Base-by-base conservation (phyloP, 2,329 filamentous ascomycete genomes). In the Canariomyces notabilis region DNA sequence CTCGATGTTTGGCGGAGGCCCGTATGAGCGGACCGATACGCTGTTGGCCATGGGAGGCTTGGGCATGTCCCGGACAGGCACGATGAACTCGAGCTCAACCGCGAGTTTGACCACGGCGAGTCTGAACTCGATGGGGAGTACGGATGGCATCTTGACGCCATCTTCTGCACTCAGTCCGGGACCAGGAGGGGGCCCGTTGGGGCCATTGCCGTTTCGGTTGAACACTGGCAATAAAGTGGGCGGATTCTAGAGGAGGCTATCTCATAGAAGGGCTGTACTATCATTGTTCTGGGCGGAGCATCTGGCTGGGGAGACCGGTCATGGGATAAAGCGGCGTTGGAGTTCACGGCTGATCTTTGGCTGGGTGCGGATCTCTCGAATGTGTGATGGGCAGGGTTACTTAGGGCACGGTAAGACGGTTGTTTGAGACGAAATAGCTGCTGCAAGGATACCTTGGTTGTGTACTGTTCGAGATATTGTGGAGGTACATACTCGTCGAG, bases 11-110 rank as follows among this genome's bases (percentile, higher is more conserved):
- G 68, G 71, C 2, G 76, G 77, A 9, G 72, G 78, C 53, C 75
- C 81, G n/a, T 81, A 80, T 59, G 76, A 81, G 56, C 68, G 78
- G 15, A 78, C 78, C 0, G 77, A 80, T 44, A 70, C 76, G 6
- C 65, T 81, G 37, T 76, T 80, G 50, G 73, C 73, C 4, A 76
- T 75, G 59, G 75, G 75, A n/a, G 76, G 77, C 14, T 67, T 79
- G 23, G 74, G 72, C n/a, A 74, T 80, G 70, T 73, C 72, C 18
- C 72, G 76, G n/a, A 64, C 64, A 65, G 63, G 67, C 42, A 86
- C 85, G 0, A 71, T 75, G 51, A 67, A 69, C 15, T 83, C 83
- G 0, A 67, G 66, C 22, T 70, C 70, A n/a, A 86, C 75, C 59
- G 80, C 59, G 2, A 79, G 83, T 51, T 52, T 66, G 44, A 61